Evolutionary conservation across 2,329 filamentous ascomycete genomes (phyloP).

Genomic region (Trichoderma sp.): DNA sequence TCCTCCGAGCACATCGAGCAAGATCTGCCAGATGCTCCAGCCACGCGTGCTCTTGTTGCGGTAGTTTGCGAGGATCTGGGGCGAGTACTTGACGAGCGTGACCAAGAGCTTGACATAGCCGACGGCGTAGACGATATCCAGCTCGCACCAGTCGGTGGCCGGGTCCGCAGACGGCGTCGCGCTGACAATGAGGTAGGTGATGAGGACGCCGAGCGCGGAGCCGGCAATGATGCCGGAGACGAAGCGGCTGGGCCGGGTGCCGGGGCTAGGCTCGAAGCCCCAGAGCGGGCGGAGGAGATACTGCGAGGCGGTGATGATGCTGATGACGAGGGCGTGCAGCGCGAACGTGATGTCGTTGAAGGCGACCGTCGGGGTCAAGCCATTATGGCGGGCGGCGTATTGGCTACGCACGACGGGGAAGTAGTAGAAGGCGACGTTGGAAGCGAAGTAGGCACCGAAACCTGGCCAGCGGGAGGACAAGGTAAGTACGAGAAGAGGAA

Average conservation of each 20-base stretch:
- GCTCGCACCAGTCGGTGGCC: constrained; percentile 53
- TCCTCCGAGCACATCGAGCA: constrained; percentile 80
- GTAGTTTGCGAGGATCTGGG: constrained; percentile 80
- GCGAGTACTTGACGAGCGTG: constrained; percentile 89
- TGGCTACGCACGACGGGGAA: constrained; percentile 73
- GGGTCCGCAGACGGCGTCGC: constrained; percentile 38
- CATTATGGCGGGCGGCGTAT: constrained; percentile 76
- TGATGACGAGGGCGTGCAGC: constrained; percentile 72
- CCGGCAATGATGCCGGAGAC: constrained; percentile 70
- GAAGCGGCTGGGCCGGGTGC: constrained; percentile 54
- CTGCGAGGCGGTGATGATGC: constrained; percentile 71
- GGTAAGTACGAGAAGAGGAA: neutral
- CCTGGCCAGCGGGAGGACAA: constrained; percentile 40
- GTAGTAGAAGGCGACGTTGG: constrained; percentile 72
- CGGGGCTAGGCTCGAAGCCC: constrained; percentile 64
- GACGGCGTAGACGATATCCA: constrained; percentile 64
- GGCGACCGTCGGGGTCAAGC: constrained; percentile 76
- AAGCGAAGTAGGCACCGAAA: constrained; percentile 72
- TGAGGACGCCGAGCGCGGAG: constrained; percentile 58
- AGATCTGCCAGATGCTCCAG: constrained; percentile 81
- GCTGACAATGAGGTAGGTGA: constrained; percentile 47
- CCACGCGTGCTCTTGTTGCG: constrained; percentile 79
- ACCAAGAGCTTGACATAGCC: constrained; percentile 87
- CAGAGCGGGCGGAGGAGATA: constrained; percentile 68
- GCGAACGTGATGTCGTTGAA: constrained; percentile 91